These are phyloP conservation scores for Blastomyces parvus DNA, from an alignment of 2,329 filamentous ascomycete genomes.

Conservation along the genomic window DNA sequence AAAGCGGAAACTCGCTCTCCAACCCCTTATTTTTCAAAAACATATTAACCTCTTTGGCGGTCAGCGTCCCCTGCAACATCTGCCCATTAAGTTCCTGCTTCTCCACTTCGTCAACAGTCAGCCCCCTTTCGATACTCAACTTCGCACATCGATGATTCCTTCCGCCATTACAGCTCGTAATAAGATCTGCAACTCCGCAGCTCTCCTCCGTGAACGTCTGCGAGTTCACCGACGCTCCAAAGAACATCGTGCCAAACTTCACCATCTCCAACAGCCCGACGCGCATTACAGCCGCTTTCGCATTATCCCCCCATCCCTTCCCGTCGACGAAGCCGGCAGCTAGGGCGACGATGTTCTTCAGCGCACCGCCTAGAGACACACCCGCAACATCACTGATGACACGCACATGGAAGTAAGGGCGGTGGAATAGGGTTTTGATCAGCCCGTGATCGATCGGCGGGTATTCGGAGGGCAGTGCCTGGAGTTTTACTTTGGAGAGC, in stretches of 20 bases:
- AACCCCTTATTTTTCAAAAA: constrained; percentile 71
- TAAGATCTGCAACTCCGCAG: constrained; percentile 87
- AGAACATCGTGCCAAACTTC: constrained; percentile 89
- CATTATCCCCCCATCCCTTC: constrained; percentile 94
- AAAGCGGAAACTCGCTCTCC: constrained; percentile 80
- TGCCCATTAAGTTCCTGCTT: constrained; percentile 85
- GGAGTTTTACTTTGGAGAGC: constrained; percentile 59
- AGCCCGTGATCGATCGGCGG: constrained; percentile 76
- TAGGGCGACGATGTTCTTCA: constrained; percentile 95
- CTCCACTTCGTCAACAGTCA: constrained; percentile 81
- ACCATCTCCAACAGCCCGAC: constrained; percentile 95
- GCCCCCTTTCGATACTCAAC: constrained; percentile 68
- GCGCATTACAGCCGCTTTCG: constrained; percentile 97
- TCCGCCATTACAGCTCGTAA: constrained; percentile 85
- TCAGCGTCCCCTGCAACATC: constrained; percentile 89
- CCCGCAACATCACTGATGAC: constrained; percentile 93
- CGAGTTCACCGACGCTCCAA: constrained; percentile 67
- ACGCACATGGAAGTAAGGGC: constrained; percentile 94
- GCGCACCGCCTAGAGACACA: constrained; percentile 82
- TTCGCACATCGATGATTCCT: constrained; percentile 92
- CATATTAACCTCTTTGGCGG: constrained; percentile 79
- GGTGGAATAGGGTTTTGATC: constrained; percentile 80
- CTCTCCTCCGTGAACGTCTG: constrained; percentile 95
- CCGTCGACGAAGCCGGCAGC: constrained; percentile 93
- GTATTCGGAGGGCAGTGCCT: constrained; percentile 69